Evolutionary conservation across 176 grass and related monocot species (phyloP), one percentile per base, ranked within the genome.

Genomic region (Aegilops umbellulata): DNA sequence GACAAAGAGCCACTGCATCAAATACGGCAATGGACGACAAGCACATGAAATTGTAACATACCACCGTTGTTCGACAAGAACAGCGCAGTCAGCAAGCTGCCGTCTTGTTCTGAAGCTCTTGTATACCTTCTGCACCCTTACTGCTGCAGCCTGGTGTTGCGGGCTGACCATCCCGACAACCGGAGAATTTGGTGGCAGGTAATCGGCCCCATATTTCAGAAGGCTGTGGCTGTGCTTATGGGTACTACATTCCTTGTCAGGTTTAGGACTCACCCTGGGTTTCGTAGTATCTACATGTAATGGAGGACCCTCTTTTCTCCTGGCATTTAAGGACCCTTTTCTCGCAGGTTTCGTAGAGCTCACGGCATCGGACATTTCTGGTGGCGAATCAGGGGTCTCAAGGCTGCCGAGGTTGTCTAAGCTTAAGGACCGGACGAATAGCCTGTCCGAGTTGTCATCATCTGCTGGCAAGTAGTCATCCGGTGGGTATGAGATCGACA

Each of bases 31-130:
- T 74, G 30, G 17, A 62, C 20, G 26, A 74, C 23, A 80, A 87
- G 10, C 64, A 55, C 14, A 64, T 7, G 4, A 60, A 69, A 76
- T 38, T 38, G 16, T 74, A 93, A 90, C 82, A 77, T 92, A 98
- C 95, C 95, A 98, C 7, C 88, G 87, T 75, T 98, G 95, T 83
- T 98, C 95, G 60, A 92, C 93, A 32, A 98, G 88, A 73, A 98
- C 91, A 32, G 93, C 95, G 36, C 95, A 98, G 87, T 98, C 95
- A 2, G 93, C 93, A 44, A 98, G 93, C 84, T 93, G 91, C 12
- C 91, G 81, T 84, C 95, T 95, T 25, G 89, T 98, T 61, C 95
- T 84, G 70, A 98, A 98, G 47, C 95, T 90, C 89, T 94, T 98
- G 69, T 98, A 93, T 38, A 98, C 83, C 85, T 98, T 98, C 69